Percentiles rank a stretch among this genome's conserved stretches.
These are phyloP conservation scores for Prototheca wickerhamii DNA, from an alignment of 163 green algal species.

Conservation along the genomic window DNA sequence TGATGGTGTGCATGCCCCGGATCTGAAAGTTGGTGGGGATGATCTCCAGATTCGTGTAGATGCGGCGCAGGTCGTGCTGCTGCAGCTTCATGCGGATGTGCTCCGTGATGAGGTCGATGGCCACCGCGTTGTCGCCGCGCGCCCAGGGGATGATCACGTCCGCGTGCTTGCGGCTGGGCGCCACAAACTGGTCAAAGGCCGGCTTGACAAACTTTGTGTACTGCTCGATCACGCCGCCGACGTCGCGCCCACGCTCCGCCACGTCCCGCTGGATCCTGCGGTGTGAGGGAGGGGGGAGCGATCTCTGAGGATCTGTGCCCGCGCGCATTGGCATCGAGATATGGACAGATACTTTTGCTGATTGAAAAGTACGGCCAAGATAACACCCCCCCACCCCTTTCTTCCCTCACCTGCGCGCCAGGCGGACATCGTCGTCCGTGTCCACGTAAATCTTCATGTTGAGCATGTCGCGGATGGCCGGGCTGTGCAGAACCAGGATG, in stretches of 20 bases:
- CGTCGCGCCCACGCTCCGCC: slow-evolving; percentile 69
- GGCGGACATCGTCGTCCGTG: slow-evolving; percentile 85
- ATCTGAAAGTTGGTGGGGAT: slow-evolving; percentile 52
- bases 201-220: slow-evolving; percentile 95
- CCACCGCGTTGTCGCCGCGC: slow-evolving; percentile 71
- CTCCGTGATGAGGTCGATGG: slow-evolving; percentile 95
- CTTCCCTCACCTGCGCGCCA: slow-evolving; percentile 46
- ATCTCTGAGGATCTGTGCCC: not conserved
- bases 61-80: slow-evolving; percentile 79
- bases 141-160: slow-evolving; percentile 92
- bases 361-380: not conserved
- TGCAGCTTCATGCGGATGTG: slow-evolving; percentile 92
- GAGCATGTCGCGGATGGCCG: slow-evolving; percentile 62
- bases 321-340: not conserved
- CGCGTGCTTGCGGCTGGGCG: slow-evolving; percentile 69
- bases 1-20: slow-evolving; percentile 96
- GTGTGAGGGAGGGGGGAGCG: not conserved
- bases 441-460: slow-evolving; percentile 98
- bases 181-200: slow-evolving; percentile 84
- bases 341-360: not conserved
- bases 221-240: slow-evolving; percentile 81
- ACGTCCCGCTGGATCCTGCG: slow-evolving; percentile 87
- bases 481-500: slow-evolving; percentile 87
- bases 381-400: not conserved
- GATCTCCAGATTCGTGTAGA: slow-evolving; percentile 87